Percentiles rank a stretch among this genome's conserved stretches.
phyloP scores from a whole-genome alignment of 768 basidiomycete genomes.

The Tylopilus plumbeoviolaceoides region DNA sequence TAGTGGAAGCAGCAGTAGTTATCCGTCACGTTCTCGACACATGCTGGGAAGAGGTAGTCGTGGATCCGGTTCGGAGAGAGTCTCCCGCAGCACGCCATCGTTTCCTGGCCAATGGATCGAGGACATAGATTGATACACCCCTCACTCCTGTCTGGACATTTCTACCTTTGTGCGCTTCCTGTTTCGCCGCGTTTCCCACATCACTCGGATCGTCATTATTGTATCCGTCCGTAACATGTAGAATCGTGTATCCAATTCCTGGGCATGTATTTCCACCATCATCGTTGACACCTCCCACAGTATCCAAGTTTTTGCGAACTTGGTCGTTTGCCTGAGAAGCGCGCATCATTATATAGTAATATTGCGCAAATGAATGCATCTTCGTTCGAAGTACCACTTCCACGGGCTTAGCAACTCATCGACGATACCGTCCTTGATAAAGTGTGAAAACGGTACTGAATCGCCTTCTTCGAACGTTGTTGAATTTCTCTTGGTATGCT shows the following conservation, averaged over 20 bases:
- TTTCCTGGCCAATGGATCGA: conserved; percentile 35
- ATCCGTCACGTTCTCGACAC: conserved; percentile 9
- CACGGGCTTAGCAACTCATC: not conserved
- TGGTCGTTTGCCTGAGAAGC: not conserved
- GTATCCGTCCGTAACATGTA: conserved; percentile 15
- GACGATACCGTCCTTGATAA: not conserved
- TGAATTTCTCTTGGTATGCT: conserved; percentile 2
- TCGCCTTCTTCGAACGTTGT: not conserved
- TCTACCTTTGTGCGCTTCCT: conserved; percentile 1
- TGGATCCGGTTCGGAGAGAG: conserved; percentile 4
- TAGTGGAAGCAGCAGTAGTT: conserved; percentile 10
- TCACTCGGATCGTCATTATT: conserved; percentile 11
- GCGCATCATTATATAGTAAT: not conserved
- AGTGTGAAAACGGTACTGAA: not conserved
- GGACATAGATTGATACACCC: conserved; percentile 26
- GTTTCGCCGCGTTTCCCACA: not conserved
- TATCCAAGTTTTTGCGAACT: not conserved
- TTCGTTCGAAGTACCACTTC: no score
- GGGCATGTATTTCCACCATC: conserved; percentile 3
- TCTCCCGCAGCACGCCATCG: conserved; percentile 14
- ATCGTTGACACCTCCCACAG: not conserved
- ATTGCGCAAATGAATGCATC: not conserved
- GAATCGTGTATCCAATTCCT: conserved; percentile 17
- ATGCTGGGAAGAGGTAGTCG: conserved; percentile 11
- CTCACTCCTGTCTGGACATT: not conserved